These are phyloP conservation scores for Colletotrichum plurivorum DNA, from an alignment of 2,329 filamentous ascomycete genomes.

Conservation along the genomic window DNA sequence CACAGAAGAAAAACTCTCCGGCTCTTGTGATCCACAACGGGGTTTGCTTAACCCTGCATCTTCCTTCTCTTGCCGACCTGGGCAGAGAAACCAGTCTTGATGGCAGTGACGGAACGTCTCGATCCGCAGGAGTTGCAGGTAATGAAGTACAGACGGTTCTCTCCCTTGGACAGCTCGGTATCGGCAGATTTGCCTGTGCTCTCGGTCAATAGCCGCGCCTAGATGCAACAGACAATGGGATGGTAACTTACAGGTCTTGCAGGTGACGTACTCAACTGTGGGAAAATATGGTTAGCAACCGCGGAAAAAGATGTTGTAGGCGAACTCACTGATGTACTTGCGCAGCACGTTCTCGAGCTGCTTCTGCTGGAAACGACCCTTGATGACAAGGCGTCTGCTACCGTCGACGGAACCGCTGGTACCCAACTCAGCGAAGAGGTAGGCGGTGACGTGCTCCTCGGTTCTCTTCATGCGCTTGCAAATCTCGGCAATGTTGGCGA, in stretches of 20 bases:
- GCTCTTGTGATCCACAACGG: constrained; percentile 21
- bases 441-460: constrained; percentile 91
- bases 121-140: constrained; percentile 77
- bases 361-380: constrained; percentile 99
- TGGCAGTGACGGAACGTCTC: constrained; percentile 91
- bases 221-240: neutral
- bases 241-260: constrained; percentile 85
- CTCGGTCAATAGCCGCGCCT: neutral
- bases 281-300: constrained; percentile 48
- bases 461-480: constrained; percentile 99
- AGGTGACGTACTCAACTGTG: constrained; percentile 94
- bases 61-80: constrained; percentile 99
- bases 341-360: constrained; percentile 97
- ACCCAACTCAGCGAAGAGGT: constrained; percentile 94
- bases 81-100: constrained; percentile 99
- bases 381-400: constrained; percentile 93
- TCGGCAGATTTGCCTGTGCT: constrained; percentile 79
- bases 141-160: constrained; percentile 99
- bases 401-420: constrained; percentile 97
- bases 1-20: constrained; percentile 30
- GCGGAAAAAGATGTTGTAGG: neutral
- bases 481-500: constrained; percentile 98
- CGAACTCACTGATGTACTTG: constrained; percentile 87
- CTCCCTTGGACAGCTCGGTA: constrained; percentile 97
- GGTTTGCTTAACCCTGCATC: constrained; percentile 79